Percentiles rank a stretch among this genome's conserved stretches.
phyloP scores from a whole-genome alignment of 805 yeast species.

The Teunomyces gatunensis region DNA sequence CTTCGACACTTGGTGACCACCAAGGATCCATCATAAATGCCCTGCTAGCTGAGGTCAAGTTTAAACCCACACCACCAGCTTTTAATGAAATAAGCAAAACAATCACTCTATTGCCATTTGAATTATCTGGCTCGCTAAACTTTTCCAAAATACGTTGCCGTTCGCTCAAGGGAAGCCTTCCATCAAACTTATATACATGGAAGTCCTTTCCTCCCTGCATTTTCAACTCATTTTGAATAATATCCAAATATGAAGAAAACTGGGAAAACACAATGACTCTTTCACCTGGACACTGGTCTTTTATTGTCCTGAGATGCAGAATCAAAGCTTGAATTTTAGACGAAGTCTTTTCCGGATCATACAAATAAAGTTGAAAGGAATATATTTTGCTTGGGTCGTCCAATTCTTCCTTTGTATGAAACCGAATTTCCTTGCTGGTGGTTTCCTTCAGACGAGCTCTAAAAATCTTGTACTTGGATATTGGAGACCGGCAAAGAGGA shows the following conservation, averaged over 20 bases:
- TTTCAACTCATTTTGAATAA: slow-evolving; percentile 60
- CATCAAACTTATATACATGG: slow-evolving; percentile 72
- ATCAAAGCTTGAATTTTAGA: slow-evolving; percentile 72
- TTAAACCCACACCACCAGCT: slow-evolving; percentile 94
- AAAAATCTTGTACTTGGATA: slow-evolving; percentile 50
- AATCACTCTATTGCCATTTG: slow-evolving; percentile 33
- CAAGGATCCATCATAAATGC: slow-evolving; percentile 95
- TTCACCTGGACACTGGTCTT: slow-evolving; percentile 57
- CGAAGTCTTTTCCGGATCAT: slow-evolving; percentile 55
- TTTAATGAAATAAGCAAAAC: slow-evolving; percentile 73
- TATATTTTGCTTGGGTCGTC: slow-evolving; percentile 20
- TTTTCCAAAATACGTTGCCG: slow-evolving; percentile 58
- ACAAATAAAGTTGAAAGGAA: slow-evolving; percentile 36
- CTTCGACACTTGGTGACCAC: slow-evolving; percentile 94
- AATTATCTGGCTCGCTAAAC: slow-evolving; percentile 39
- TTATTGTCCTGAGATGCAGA: slow-evolving; percentile 52
- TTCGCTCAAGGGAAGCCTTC: slow-evolving; percentile 64
- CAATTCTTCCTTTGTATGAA: slow-evolving; percentile 26
- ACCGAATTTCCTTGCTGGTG: slow-evolving; percentile 23
- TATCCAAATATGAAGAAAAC: slow-evolving; percentile 77
- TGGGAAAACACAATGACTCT: slow-evolving; percentile 89
- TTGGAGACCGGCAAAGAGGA: slow-evolving; percentile 68
- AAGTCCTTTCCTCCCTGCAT: slow-evolving; percentile 44
- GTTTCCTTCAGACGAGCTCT: slow-evolving; percentile 33
- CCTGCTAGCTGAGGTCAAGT: slow-evolving; percentile 76